Percentiles rank a stretch among this genome's conserved stretches.
Evolutionary conservation across 345 rosid genomes (phyloP).

Genomic region (Lenwebbia sp.): DNA sequence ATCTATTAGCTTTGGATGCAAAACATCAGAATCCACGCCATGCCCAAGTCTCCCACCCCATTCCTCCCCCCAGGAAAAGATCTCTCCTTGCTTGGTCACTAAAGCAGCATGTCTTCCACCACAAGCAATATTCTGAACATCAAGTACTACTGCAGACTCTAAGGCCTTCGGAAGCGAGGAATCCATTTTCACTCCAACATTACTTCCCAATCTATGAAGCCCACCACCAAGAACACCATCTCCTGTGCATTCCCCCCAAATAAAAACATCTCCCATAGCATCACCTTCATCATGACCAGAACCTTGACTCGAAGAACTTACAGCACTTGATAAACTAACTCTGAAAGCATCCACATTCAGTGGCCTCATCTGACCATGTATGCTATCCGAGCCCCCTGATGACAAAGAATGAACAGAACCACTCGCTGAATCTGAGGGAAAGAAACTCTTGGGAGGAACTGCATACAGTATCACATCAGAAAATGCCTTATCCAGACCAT

Average conservation of each 20-base stretch:
- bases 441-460: conserved; percentile 78
- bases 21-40: conserved; percentile 65
- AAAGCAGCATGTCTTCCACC: conserved; percentile 67
- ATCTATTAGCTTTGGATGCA: conserved; percentile 66
- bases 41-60: conserved; percentile 82
- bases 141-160: conserved; percentile 71
- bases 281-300: conserved; percentile 84
- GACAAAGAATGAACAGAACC: conserved; percentile 87
- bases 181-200: conserved; percentile 39
- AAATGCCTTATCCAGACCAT: conserved; percentile 76
- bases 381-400: conserved; percentile 90
- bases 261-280: conserved; percentile 68
- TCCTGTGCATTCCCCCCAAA: conserved; percentile 70
- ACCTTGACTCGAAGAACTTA: conserved; percentile 78
- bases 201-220: conserved; percentile 36
- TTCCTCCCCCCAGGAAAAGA: conserved; percentile 82
- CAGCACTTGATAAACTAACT: conserved; percentile 95
- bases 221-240: conserved; percentile 74
- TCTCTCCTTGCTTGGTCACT: conserved; percentile 71
- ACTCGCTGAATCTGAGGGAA: conserved; percentile 75
- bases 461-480: conserved; percentile 71
- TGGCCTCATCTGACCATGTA: conserved; percentile 77
- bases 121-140: conserved; percentile 71
- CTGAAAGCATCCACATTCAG: conserved; percentile 76
- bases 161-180: conserved; percentile 56